Evolutionary conservation across 305 asterid species (phyloP), one percentile per base, ranked within the genome.

Genomic region (Rubia peregrina): DNA sequence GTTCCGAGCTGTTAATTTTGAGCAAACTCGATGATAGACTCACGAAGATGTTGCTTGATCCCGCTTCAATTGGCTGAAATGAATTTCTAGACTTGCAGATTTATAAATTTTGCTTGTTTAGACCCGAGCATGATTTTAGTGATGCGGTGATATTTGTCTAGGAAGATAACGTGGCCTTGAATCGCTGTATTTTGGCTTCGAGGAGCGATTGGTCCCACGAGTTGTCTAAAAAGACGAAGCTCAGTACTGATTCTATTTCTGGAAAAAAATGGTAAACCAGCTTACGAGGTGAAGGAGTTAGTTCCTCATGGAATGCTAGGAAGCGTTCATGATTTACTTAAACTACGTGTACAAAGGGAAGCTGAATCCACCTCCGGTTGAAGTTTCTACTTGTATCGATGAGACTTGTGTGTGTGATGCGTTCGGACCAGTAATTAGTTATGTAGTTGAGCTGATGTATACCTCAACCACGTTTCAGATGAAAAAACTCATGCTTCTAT

Each of bases 331-430:
- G 87, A 85, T 85, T 61, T 82, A 88, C 68, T 74, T 92, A 81
- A 78, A 78, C 68, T 92, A 90, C 74, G 82, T 92, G 80, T 92
- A 92, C 74, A 83, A 90, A 0, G 98, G 92, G 67, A 90, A 84
- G 82, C 79, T 88, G 56, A 82, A 71, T 88, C 69, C 86, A 0
- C 75, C 90, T 73, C 91, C 91, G 2, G 74, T 84, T 0, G 90
- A 90, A 78, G 92, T 90, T 72, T 86, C 95, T 2, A 88, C 86
- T 22, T 92, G 98, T 72, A 89, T 92, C 16, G 98, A 92, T 67
- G 84, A 80, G 24, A 78, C 89, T 33, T 92, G 98, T 51, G 81
- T 76, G 44, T 96, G 90, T 49, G 91, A 85, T 61, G 95, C 95
- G 5, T 92, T 96, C 51, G 88, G 89, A 30, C 96, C 96, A 1